phyloP scores from a whole-genome alignment of 2,329 filamentous ascomycete genomes.

The Chaetomium olivaceum region DNA sequence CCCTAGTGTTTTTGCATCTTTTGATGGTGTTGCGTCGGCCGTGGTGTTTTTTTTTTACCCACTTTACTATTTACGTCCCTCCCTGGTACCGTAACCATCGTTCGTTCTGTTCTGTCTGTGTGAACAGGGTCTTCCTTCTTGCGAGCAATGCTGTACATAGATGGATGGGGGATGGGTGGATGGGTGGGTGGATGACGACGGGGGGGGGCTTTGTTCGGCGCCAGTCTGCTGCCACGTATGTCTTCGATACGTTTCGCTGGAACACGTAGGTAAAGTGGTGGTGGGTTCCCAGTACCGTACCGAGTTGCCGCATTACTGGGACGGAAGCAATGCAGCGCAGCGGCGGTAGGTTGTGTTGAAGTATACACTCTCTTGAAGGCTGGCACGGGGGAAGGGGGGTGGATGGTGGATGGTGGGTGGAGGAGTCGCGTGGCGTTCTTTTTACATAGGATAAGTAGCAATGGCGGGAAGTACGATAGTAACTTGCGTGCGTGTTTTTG shows the following conservation, averaged over 20 bases:
- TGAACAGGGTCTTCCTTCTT: background rate
- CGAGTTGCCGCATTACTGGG: background rate
- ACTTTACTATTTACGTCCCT: background rate
- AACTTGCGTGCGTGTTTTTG: too few relatives aligned
- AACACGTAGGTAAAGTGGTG: background rate
- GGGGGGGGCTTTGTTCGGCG: background rate
- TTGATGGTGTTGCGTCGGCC: constrained; percentile 11
- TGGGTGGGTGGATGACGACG: background rate
- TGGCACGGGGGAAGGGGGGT: background rate
- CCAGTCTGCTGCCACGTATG: background rate
- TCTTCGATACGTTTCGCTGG: background rate
- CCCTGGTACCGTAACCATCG: background rate
- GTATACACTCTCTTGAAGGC: background rate
- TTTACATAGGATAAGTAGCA: constrained; percentile 8
- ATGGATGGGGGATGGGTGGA: constrained; percentile 1
- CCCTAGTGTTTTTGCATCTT: constrained; percentile 12
- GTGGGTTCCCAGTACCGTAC: background rate
- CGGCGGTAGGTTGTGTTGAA: background rate
- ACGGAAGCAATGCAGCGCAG: background rate
- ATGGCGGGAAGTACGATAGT: background rate
- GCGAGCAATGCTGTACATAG: constrained; percentile 1
- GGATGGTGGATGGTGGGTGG: background rate
- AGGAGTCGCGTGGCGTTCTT: background rate
- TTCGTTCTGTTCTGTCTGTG: background rate
- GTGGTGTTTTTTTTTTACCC: background rate